Evolutionary conservation across 805 yeast genomes (phyloP), one percentile per base, ranked within the genome.

Genomic region (Hanseniaspora vineae): DNA sequence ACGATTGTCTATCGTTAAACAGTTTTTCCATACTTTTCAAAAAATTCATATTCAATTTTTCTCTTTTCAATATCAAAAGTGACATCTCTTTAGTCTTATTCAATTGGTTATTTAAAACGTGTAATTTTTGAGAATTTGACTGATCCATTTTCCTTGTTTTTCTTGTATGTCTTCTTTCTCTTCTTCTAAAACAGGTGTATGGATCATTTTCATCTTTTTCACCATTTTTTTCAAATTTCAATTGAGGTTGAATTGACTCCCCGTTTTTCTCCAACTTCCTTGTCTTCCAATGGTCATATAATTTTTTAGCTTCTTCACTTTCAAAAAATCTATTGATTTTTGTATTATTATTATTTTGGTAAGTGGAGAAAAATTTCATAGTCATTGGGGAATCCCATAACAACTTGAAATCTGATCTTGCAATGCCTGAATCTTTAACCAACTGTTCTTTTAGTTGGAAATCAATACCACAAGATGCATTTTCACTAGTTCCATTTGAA

Each of bases 171-270:
- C 98, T 78, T 54, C 87, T 82, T 59, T 89, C 97, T 64, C 98
- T 82, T 55, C 96, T 80, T 58, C 98, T 77, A 71, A 92, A 92
- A 68, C 97, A 87, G 39, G 87, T 82, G 64, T 92, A 92, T 1
- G 98, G 97, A 63, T 92, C 97, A 50, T 76, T 77, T 58, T 89
- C 97, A 58, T 89, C 97, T 58, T 88, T 88, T 50, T 86, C 92
- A 48, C 77, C 77, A 20, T 85, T 85, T 55, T 85, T 89, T 66
- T 89, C 97, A 61, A 85, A 88, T 61, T 80, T 84, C 45, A 92
- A 69, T 14, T 72, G 64, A 3, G 97, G 95, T 54, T 78, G 74
- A 18, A 92, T 75, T 3, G 83, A 64, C 55, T 76, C 75, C 32
- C 97, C 97, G 29, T 70, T 64, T 46, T 86, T 69, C 42, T 66